A percentile compares a stretch with the other conserved stretches of the same genome.
phyloP scores from a whole-genome alignment of 352 stramenopile genomes.

The Phytophthora nicotianae region DNA sequence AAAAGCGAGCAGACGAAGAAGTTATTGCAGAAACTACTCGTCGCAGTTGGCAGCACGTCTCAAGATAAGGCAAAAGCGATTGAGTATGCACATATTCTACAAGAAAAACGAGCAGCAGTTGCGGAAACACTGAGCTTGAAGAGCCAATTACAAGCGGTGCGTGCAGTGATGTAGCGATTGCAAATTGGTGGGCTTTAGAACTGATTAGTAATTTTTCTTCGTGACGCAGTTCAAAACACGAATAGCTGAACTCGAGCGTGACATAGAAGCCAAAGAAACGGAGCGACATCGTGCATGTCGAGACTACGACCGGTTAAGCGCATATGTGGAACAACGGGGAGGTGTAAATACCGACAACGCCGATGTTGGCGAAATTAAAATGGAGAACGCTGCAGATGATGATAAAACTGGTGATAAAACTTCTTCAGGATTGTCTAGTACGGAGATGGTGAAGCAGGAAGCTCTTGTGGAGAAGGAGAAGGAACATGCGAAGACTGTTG shows the following conservation, averaged over 20 bases:
- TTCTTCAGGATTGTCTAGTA: constrained; percentile 6
- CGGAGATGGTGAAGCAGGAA: constrained; percentile 35
- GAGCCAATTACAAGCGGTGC: constrained; percentile 60
- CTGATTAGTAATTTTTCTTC: constrained; percentile 19
- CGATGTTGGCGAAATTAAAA: constrained; percentile 26
- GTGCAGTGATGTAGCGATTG: constrained; percentile 14
- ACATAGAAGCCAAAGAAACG: constrained; percentile 78
- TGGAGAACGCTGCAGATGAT: constrained; percentile 25
- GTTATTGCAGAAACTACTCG: constrained; percentile 47
- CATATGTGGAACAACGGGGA: constrained; percentile 53
- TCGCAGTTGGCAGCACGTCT: constrained; percentile 20
- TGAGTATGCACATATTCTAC: constrained; percentile 62
- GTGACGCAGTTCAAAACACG: constrained; percentile 55
- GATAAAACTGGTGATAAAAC: constrained; percentile 26
- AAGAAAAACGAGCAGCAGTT: constrained; percentile 59
- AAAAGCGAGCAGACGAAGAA: constrained; percentile 38
- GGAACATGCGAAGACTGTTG: constrained; percentile 38
- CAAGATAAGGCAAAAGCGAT: constrained; percentile 33
- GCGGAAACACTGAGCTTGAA: constrained; percentile 52
- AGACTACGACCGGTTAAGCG: constrained; percentile 72
- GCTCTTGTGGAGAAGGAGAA: constrained; percentile 41
- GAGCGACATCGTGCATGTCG: constrained; percentile 80
- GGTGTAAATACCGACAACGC: constrained; percentile 19
- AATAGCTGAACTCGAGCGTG: constrained; percentile 61
- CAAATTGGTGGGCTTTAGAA: constrained; percentile 2